Percentiles rank a stretch among this genome's conserved stretches.
Evolutionary conservation across 192 early-diverging fungal species (phyloP).

Genomic region (Podila epigama): DNA sequence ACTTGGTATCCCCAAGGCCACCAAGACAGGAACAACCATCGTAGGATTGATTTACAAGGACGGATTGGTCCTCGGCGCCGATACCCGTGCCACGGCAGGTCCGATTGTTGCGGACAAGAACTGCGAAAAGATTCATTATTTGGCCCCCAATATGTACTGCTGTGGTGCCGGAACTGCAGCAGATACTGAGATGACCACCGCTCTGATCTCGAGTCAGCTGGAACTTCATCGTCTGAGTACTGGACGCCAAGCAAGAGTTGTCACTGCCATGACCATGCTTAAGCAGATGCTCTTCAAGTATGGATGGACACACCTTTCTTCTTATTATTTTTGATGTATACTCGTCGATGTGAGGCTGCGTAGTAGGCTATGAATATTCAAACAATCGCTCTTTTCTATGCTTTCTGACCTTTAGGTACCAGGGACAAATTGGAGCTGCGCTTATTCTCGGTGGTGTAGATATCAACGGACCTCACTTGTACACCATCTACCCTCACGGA

Average conservation of each 20-base stretch:
- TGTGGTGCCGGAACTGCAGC: constrained; percentile 99
- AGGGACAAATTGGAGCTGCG: constrained; percentile 94
- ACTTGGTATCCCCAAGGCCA: constrained; percentile 78
- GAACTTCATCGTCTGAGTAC: constrained; percentile 93
- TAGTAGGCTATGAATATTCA: no score
- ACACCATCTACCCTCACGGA: constrained; percentile 93
- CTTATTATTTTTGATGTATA: neutral
- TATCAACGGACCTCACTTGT: constrained; percentile 88
- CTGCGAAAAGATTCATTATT: constrained; percentile 98
- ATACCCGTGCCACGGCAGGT: constrained; percentile 95
- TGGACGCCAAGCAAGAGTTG: constrained; percentile 85
- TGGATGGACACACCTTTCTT: neutral
- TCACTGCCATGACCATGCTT: constrained; percentile 95
- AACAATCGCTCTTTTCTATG: neutral
- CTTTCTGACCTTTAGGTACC: constrained; percentile 66
- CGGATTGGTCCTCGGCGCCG: constrained; percentile 93
- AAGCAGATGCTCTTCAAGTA: constrained; percentile 96
- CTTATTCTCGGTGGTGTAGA: constrained; percentile 95
- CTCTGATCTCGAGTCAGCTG: constrained; percentile 90
- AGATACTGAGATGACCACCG: constrained; percentile 96
- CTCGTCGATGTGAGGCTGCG: no score
- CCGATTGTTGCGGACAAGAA: constrained; percentile 99
- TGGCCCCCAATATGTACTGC: constrained; percentile 98
- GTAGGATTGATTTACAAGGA: constrained; percentile 94
- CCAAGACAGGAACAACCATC: constrained; percentile 98